A percentile compares a stretch with the other conserved stretches of the same genome.
These are phyloP conservation scores for Lonicera japonica DNA, from an alignment of 129 eudicot species.

Conservation along the genomic window DNA sequence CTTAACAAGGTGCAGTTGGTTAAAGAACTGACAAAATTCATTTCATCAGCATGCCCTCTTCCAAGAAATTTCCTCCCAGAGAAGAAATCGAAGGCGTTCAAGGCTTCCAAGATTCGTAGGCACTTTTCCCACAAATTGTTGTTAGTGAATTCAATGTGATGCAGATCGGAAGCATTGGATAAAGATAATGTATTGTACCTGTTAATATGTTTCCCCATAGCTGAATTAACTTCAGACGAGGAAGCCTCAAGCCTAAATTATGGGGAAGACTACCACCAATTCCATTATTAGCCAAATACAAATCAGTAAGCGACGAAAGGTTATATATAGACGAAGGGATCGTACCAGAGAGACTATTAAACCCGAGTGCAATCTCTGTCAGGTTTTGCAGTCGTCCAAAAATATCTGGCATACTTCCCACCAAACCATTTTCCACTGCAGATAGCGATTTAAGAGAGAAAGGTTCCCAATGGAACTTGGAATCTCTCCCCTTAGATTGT, in stretches of 20 bases:
- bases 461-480: too few relatives aligned
- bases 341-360: too few relatives aligned
- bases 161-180: constrained; percentile 1
- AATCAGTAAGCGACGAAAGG: background rate
- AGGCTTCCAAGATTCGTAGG: background rate
- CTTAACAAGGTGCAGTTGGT: constrained; percentile 13
- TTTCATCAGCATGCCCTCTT: background rate
- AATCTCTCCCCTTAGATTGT: too few relatives aligned
- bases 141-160: background rate
- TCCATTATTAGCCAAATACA: background rate
- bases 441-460: constrained; percentile 8
- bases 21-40: background rate
- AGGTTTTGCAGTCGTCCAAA: constrained; percentile 10
- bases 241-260: background rate
- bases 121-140: background rate
- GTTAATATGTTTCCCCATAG: background rate
- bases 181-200: constrained; percentile 4
- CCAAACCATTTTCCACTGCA: constrained; percentile 7
- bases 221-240: background rate
- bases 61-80: background rate
- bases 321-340: too few relatives aligned
- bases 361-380: too few relatives aligned
- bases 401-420: constrained; percentile 23
- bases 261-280: background rate
- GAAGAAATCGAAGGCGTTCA: background rate